These are phyloP conservation scores for Sporobolus alterniflorus DNA, from an alignment of 202 grass and related monocot genomes.

Conservation along the genomic window DNA sequence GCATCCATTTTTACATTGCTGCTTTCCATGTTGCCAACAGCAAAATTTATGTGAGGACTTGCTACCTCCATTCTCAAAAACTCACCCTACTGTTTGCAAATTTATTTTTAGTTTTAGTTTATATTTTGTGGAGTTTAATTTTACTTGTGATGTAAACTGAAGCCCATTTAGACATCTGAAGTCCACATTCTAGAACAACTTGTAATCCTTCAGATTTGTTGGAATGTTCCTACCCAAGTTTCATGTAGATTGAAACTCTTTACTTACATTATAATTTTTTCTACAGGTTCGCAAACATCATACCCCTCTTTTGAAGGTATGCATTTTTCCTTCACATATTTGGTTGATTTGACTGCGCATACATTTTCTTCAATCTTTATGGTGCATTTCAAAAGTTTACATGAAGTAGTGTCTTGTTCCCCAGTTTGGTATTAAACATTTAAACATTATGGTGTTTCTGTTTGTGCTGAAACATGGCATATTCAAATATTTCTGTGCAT, in stretches of 20 bases:
- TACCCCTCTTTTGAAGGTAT: constrained; percentile 93
- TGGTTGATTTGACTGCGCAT: background rate
- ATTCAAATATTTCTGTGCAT: background rate
- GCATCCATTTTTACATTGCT: background rate
- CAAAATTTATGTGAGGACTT: background rate
- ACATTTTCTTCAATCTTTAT: background rate
- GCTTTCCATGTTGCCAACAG: background rate
- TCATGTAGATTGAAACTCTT: background rate
- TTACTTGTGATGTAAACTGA: constrained; percentile 20
- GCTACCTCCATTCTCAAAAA: background rate
- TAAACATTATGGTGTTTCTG: background rate
- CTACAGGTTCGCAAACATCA: constrained; percentile 79
- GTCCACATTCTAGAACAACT: constrained; percentile 8
- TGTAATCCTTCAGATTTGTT: background rate
- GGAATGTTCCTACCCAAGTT: background rate
- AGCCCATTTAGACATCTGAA: background rate
- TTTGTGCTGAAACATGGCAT: background rate
- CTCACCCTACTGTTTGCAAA: background rate
- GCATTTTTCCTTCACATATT: constrained; percentile 29
- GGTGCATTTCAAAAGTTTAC: background rate
- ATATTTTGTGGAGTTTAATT: background rate
- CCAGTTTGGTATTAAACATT: background rate
- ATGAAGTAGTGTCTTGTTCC: background rate
- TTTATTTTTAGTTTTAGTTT: background rate
- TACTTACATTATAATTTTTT: constrained; percentile 22